Evolutionary conservation across 257 asterid species (phyloP), one percentile per base, ranked within the genome.

Genomic region (Mentha longifolia): DNA sequence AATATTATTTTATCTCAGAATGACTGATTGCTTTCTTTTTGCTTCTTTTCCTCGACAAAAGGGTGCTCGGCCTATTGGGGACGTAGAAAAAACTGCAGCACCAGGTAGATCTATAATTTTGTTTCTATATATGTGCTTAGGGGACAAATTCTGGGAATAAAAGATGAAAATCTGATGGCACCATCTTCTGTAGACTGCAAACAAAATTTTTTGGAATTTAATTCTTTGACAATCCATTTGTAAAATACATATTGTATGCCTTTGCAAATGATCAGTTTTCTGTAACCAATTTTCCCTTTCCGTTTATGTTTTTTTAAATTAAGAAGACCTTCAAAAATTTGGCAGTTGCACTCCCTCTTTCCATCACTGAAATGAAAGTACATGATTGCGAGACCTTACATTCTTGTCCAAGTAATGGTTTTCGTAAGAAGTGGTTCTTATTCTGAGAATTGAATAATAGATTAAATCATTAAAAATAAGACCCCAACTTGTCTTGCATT

Each of bases 41-140:
- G 67, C 49, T 82, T 54, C 76, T 79, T n/a, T 71, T 68, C 71
- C 69, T 59, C 33, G 71, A 12, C 45, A 71, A 79, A 75, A 94
- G 99, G 84, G 74, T 74, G 85, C 76, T 67, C 87, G 93, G 47
- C 81, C 90, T 63, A 88, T 81, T 76, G 81, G 82, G 50, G 97
- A 89, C 15, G 86, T 58, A 22, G 97, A 91, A 82, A 94, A 77
- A 78, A 68, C 90, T 61, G 62, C 89, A 67, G 69, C 81, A 37
- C 75, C 93, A 63, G 97, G 99, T 94, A 90, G 56, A 28, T 30
- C 14, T 51, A 15, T 41, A 22, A 41, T 42, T n/a, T 63, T 58
- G 19, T 20, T n/a, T 51, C 15, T 47, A 11, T 42, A 31, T 33
- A 6, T n/a, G 46, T 58, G 7, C 51, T 54, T 33, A 7, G 20